These are phyloP conservation scores for Kandelia obovata DNA, from an alignment of 345 rosid genomes.

Conservation along the genomic window DNA sequence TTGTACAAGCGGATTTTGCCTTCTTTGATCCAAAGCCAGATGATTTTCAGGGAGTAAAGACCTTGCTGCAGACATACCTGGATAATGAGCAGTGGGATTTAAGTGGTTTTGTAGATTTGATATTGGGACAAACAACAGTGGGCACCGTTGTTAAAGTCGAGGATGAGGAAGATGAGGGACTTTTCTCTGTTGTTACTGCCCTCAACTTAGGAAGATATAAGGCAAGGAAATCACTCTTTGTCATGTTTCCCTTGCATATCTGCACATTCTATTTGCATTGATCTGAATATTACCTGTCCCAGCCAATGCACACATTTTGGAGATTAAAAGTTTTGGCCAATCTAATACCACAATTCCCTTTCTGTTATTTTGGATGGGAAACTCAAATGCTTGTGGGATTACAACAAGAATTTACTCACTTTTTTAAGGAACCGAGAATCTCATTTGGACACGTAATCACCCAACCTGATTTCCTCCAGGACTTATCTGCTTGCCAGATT, in stretches of 20 bases:
- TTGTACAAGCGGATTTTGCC: conserved; percentile 82
- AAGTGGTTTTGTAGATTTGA: conserved; percentile 82
- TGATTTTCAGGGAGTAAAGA: conserved; percentile 80
- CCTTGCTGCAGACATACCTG: conserved; percentile 59
- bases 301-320: too few relatives aligned
- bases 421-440: too few relatives aligned
- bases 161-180: conserved; percentile 61
- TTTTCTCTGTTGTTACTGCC: conserved; percentile 59
- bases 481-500: too few relatives aligned
- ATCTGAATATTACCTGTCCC: too few relatives aligned
- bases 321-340: too few relatives aligned
- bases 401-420: too few relatives aligned
- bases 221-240: conserved; percentile 34
- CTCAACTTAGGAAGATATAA: conserved; percentile 76
- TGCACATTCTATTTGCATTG: too few relatives aligned
- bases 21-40: conserved; percentile 84
- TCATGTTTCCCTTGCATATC: neutral
- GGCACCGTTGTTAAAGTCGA: conserved; percentile 89
- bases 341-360: too few relatives aligned
- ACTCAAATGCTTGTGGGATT: too few relatives aligned
- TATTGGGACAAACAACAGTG: conserved; percentile 76
- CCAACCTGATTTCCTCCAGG: too few relatives aligned
- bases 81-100: conserved; percentile 80
- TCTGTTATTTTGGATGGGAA: too few relatives aligned
- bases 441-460: too few relatives aligned